phyloP scores from a whole-genome alignment of 371 early-diverging fungal species.

The Rhizopus delemar region DNA sequence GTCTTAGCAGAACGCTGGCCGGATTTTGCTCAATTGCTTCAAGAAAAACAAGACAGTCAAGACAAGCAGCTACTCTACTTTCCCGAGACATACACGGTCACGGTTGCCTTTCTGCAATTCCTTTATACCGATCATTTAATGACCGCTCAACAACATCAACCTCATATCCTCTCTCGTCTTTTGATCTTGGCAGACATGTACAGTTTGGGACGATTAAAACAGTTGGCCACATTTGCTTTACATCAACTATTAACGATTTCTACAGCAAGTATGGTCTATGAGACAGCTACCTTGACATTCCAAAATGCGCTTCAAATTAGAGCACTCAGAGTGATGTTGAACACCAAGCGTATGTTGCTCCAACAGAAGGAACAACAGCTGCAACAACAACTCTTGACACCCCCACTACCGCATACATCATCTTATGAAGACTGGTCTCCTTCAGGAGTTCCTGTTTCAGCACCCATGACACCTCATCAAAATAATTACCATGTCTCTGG shows the following conservation, averaged over 20 bases:
- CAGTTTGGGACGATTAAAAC: conserved; percentile 53
- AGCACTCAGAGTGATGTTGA: conserved; percentile 53
- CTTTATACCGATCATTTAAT: conserved; percentile 66
- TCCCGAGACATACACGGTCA: conserved; percentile 58
- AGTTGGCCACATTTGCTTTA: conserved; percentile 51
- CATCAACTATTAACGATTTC: conserved; percentile 59
- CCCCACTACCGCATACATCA: neutral
- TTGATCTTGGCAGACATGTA: conserved; percentile 60
- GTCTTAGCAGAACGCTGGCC: conserved; percentile 71
- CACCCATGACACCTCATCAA: neutral
- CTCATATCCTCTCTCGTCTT: conserved; percentile 59
- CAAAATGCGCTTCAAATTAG: conserved; percentile 56
- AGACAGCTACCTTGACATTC: conserved; percentile 53
- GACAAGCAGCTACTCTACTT: conserved; percentile 35
- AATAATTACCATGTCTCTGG: no score
- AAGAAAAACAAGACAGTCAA: conserved; percentile 28
- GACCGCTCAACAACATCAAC: conserved; percentile 53
- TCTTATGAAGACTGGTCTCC: conserved; percentile 3
- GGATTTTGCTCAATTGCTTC: conserved; percentile 55
- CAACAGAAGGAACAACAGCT: conserved; percentile 10
- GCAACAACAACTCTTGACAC: neutral
- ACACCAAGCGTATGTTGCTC: conserved; percentile 31
- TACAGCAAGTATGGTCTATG: conserved; percentile 63
- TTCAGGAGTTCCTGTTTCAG: neutral
- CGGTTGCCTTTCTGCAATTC: conserved; percentile 63